Percentiles rank a stretch among this genome's conserved stretches.
Conservation (phyloP, 768 basidiomycete genomes). For the Neoboletus subvelutipes region DNA sequence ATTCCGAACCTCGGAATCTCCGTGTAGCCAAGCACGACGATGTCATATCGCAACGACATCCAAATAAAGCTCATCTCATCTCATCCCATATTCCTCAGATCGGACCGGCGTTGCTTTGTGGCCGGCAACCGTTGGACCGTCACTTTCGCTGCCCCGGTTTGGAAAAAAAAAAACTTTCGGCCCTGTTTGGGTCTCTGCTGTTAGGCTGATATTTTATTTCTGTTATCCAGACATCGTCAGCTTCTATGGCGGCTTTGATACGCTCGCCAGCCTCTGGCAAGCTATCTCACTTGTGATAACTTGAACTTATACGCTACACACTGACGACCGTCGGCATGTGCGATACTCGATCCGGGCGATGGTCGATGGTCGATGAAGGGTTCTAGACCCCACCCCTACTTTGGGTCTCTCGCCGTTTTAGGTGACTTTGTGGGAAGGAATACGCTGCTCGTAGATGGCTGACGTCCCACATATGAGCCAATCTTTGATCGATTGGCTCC, state of each 20-base stretch:
- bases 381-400: not conserved
- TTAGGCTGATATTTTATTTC: no score
- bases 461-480: no score
- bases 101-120: slow-evolving; percentile 2
- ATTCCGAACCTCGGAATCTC: not conserved
- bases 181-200: no score
- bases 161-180: not conserved
- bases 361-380: not conserved
- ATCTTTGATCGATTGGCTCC: not conserved
- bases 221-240: not conserved
- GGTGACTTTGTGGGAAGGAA: not conserved
- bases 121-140: not conserved
- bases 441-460: not conserved
- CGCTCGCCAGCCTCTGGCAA: not conserved
- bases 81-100: not conserved
- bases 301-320: not conserved
- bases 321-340: not conserved
- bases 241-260: not conserved
- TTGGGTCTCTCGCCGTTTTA: not conserved
- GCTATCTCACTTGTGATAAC: no score
- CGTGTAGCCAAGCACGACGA: not conserved
- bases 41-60: not conserved
- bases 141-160: not conserved
- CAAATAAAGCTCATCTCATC: no score
- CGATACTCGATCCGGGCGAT: not conserved